phyloP scores from a whole-genome alignment of 805 yeast species.

The Candida koratica region DNA sequence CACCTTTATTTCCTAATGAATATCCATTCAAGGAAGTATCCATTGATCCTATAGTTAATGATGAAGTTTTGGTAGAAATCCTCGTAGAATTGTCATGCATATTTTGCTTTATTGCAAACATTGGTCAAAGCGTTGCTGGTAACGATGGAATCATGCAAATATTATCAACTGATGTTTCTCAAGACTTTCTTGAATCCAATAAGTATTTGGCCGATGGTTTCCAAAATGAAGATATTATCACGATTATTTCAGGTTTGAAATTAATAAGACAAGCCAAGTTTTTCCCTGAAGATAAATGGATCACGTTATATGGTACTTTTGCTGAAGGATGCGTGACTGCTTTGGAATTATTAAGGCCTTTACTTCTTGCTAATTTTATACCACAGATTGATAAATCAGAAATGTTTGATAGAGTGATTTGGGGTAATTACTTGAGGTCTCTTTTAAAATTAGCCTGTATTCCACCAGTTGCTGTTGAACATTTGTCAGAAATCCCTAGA shows the following conservation, averaged over 20 bases:
- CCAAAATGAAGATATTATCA: conserved; percentile 39
- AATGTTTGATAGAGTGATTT: conserved; percentile 53
- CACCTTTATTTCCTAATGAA: conserved; percentile 61
- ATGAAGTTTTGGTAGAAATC: conserved; percentile 65
- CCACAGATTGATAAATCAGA: conserved; percentile 52
- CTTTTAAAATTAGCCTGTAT: conserved; percentile 57
- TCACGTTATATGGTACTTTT: conserved; percentile 58
- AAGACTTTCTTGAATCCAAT: conserved; percentile 36
- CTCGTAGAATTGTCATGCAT: conserved; percentile 64
- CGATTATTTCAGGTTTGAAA: conserved; percentile 48
- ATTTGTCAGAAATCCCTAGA: conserved; percentile 66
- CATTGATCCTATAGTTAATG: conserved; percentile 70
- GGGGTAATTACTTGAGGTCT: conserved; percentile 65
- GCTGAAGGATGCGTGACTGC: conserved; percentile 53
- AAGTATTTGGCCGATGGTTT: conserved; percentile 40
- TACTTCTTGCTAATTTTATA: conserved; percentile 46
- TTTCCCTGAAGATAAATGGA: conserved; percentile 71
- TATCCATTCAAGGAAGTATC: conserved; percentile 64
- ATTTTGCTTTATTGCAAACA: conserved; percentile 52
- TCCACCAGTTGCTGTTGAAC: conserved; percentile 67
- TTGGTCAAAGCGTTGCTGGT: conserved; percentile 41
- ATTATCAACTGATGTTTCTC: conserved; percentile 23
- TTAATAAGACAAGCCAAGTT: conserved; percentile 50
- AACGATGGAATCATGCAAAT: conserved; percentile 43
- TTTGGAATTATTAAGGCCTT: conserved; percentile 50